A percentile compares a stretch with the other conserved stretches of the same genome.
phyloP scores from a whole-genome alignment of 768 basidiomycete genomes.

The Amanita exitialis region DNA sequence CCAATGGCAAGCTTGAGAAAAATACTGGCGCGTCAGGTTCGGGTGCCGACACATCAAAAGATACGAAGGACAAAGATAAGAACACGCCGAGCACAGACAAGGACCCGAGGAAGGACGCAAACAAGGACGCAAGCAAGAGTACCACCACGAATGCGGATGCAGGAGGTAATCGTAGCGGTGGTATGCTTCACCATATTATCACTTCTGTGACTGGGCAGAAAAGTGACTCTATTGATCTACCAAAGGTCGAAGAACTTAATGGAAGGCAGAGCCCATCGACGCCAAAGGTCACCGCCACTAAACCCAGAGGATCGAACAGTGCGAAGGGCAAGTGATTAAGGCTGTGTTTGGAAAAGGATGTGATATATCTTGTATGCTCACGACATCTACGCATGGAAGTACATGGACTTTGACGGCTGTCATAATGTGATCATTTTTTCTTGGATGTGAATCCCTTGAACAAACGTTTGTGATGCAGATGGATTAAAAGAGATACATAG shows the following conservation, averaged over 20 bases:
- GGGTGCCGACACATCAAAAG: neutral
- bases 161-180: neutral
- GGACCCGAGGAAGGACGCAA: neutral
- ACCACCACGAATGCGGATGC: neutral
- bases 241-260: neutral
- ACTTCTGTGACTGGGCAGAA: neutral
- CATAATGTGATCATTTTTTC: too few relatives aligned
- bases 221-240: neutral
- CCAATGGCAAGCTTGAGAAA: neutral
- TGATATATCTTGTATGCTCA: too few relatives aligned
- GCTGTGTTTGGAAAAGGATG: neutral
- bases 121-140: neutral
- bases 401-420: too few relatives aligned
- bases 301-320: neutral
- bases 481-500: neutral
- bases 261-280: conserved; percentile 1
- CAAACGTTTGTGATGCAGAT: neutral
- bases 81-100: neutral
- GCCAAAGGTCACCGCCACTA: neutral
- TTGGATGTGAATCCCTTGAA: too few relatives aligned
- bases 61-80: neutral
- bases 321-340: neutral
- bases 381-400: too few relatives aligned
- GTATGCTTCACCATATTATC: neutral
- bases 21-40: neutral